A percentile compares a stretch with the other conserved stretches of the same genome.
Conservation (phyloP, 176 grass and related monocot genomes). For the Triticum dicoccoides region DNA sequence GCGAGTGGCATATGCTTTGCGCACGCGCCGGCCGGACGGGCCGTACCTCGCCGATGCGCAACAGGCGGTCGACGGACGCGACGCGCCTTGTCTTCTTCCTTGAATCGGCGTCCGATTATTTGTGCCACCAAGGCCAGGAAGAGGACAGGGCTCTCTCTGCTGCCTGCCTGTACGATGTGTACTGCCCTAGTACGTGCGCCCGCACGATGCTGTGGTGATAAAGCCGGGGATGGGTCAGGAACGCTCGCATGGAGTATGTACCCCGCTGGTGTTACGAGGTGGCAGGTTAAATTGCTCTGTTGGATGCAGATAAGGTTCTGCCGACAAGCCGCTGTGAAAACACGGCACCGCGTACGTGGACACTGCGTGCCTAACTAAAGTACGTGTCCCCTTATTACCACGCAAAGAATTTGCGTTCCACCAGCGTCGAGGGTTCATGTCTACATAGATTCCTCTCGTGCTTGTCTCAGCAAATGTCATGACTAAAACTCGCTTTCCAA, state of each 20-base stretch:
- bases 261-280: not conserved
- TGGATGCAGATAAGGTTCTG: not conserved
- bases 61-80: not conserved
- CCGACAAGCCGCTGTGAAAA: not conserved
- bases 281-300: not conserved
- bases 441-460: no score
- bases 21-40: not conserved
- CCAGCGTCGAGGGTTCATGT: no score
- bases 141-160: not conserved
- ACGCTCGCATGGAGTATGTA: not conserved
- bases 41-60: not conserved
- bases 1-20: not conserved
- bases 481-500: no score
- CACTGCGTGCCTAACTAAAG: no score
- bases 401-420: no score
- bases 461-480: no score
- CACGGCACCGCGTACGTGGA: not conserved
- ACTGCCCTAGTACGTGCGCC: not conserved
- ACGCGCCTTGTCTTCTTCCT: not conserved
- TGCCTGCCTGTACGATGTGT: not conserved
- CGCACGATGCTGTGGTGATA: not conserved
- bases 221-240: not conserved
- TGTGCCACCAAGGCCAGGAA: not conserved
- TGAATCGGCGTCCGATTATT: not conserved
- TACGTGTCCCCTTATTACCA: no score